Conservation (phyloP, 2,329 filamentous ascomycete genomes). For the Neonectria hederae region DNA sequence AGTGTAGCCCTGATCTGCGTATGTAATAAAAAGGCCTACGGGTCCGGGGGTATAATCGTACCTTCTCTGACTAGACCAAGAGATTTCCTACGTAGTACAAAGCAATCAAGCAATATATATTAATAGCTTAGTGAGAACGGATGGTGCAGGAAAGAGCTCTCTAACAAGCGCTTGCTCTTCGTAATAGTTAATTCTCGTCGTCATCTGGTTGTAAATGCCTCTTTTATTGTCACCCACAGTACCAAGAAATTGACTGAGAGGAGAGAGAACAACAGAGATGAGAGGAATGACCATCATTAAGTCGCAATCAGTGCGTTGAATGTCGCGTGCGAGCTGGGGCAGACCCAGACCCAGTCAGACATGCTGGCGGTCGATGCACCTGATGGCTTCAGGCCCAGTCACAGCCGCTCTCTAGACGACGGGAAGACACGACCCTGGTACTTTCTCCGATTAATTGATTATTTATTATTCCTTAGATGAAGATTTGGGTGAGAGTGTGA, state of each 20-base stretch:
- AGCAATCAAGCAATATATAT: no score
- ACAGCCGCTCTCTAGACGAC: neutral
- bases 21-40: no score
- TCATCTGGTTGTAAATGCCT: neutral
- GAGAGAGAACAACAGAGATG: neutral
- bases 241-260: neutral
- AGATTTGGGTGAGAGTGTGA: no score
- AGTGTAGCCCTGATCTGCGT: no score
- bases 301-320: neutral
- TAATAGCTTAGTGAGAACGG: no score
- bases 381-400: neutral
- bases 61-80: no score
- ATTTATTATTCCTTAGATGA: neutral
- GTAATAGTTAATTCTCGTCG: neutral
- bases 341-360: neutral
- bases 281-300: neutral
- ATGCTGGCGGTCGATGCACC: neutral
- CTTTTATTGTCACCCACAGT: neutral
- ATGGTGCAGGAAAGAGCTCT: no score
- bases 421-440: neutral
- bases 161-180: neutral
- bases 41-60: no score
- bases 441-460: neutral
- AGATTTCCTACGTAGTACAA: no score
- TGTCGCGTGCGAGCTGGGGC: neutral